phyloP scores from a whole-genome alignment of 164 flowering plant species.

The Echeveria elegans region DNA sequence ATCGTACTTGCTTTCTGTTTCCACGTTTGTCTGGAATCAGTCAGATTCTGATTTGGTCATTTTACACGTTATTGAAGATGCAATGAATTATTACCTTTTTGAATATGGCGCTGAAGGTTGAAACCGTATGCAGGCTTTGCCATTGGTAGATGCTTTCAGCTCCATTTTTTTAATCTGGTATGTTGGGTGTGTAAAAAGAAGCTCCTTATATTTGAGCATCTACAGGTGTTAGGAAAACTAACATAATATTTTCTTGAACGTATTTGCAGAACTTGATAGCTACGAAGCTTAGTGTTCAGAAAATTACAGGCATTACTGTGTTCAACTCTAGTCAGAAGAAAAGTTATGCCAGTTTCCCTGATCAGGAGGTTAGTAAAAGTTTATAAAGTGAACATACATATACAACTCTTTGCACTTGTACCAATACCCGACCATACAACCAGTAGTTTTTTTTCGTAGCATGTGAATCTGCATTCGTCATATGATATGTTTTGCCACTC shows the following conservation, averaged over 20 bases:
- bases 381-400: background rate
- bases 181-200: conserved; percentile 9
- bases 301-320: conserved; percentile 67
- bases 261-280: conserved; percentile 77
- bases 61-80: background rate
- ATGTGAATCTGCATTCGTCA: too few relatives aligned
- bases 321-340: conserved; percentile 55
- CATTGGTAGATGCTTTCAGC: conserved; percentile 50
- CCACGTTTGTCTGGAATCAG: background rate
- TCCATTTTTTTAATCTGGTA: conserved; percentile 67
- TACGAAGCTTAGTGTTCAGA: conserved; percentile 74
- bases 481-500: background rate
- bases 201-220: background rate
- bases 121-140: conserved; percentile 43
- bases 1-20: background rate
- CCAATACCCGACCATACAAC: too few relatives aligned
- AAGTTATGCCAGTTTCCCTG: conserved; percentile 53
- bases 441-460: too few relatives aligned
- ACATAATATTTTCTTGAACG: background rate
- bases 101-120: conserved; percentile 9
- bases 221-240: background rate
- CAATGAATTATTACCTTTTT: background rate
- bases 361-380: conserved; percentile 58
- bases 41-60: background rate
- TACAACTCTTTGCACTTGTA: too few relatives aligned